Percentiles rank a stretch among this genome's conserved stretches.
These are phyloP conservation scores for Porphyrellus cyaneotinctus DNA, from an alignment of 768 basidiomycete species.

Conservation along the genomic window DNA sequence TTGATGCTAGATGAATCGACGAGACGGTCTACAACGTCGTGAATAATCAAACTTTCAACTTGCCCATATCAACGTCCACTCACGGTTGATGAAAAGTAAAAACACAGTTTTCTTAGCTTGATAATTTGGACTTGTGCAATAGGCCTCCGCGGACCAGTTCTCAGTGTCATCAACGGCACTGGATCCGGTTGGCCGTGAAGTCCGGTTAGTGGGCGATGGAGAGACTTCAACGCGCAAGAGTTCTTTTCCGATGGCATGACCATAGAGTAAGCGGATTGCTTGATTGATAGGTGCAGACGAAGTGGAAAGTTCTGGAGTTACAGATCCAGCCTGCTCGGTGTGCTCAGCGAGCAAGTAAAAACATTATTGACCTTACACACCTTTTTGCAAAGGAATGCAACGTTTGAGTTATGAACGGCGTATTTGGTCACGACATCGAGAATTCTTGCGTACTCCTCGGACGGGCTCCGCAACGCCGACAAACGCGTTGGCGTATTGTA, in stretches of 20 bases:
- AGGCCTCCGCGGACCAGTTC: conserved; percentile 68
- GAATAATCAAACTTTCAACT: background rate
- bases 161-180: conserved; percentile 34
- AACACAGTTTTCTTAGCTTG: conserved; percentile 83
- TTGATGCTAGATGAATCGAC: too few relatives aligned
- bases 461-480: conserved; percentile 74
- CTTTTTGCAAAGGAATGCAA: conserved; percentile 92
- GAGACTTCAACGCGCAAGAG: conserved; percentile 48
- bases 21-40: conserved; percentile 64
- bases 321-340: conserved; percentile 55
- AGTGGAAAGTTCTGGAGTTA: conserved; percentile 77
- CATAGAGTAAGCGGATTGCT: conserved; percentile 79
- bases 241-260: conserved; percentile 75
- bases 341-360: conserved; percentile 4
- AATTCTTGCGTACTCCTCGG: conserved; percentile 90
- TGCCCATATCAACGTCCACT: conserved; percentile 24
- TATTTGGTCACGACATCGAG: conserved; percentile 91
- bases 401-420: conserved; percentile 86
- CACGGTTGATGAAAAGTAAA: conserved; percentile 93
- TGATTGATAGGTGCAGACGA: conserved; percentile 61
- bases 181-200: conserved; percentile 12
- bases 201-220: conserved; percentile 26
- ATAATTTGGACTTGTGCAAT: conserved; percentile 85
- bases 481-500: conserved; percentile 89
- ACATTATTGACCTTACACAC: conserved; percentile 33